Percentiles rank a stretch among this genome's conserved stretches.
Evolutionary conservation across 1,284 basidiomycete species (phyloP).

Genomic region (Trichosporon coremiiforme): DNA sequence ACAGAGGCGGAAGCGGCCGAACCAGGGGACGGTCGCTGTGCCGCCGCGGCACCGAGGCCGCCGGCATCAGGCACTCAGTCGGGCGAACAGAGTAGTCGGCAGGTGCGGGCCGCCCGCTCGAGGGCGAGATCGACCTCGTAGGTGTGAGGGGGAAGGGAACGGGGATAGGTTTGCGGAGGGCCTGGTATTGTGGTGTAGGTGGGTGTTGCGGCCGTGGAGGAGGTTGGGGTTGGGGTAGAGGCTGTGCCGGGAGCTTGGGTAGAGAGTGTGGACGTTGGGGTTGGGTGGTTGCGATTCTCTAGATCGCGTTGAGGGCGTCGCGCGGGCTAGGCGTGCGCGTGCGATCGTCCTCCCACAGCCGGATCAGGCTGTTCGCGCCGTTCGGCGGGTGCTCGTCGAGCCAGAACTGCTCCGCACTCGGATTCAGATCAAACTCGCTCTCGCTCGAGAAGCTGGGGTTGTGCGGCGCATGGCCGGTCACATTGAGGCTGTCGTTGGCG

Average conservation of each 20-base stretch:
- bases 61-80: neutral
- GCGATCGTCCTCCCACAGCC: conserved; percentile 27
- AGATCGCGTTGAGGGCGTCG: conserved; percentile 20
- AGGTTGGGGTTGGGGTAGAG: neutral
- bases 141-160: neutral
- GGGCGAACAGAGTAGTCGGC: neutral
- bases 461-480: conserved; percentile 23
- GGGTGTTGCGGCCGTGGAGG: neutral
- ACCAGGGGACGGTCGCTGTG: neutral
- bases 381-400: conserved; percentile 33
- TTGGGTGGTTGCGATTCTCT: neutral
- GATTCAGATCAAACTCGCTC: conserved; percentile 33
- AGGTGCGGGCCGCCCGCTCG: neutral
- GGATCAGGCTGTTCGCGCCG: conserved; percentile 20
- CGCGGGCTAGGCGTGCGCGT: conserved; percentile 28
- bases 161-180: neutral
- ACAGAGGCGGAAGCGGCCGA: neutral
- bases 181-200: neutral
- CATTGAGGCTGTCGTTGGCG: neutral
- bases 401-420: conserved; percentile 34
- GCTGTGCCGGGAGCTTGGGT: neutral
- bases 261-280: neutral
- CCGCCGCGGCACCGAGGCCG: neutral
- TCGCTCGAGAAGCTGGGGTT: conserved; percentile 31
- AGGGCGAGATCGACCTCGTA: neutral